Percentiles rank a stretch among this genome's conserved stretches.
These are phyloP conservation scores for Myriosclerotinia duriaeana DNA, from an alignment of 2,329 filamentous ascomycete species.

Conservation along the genomic window DNA sequence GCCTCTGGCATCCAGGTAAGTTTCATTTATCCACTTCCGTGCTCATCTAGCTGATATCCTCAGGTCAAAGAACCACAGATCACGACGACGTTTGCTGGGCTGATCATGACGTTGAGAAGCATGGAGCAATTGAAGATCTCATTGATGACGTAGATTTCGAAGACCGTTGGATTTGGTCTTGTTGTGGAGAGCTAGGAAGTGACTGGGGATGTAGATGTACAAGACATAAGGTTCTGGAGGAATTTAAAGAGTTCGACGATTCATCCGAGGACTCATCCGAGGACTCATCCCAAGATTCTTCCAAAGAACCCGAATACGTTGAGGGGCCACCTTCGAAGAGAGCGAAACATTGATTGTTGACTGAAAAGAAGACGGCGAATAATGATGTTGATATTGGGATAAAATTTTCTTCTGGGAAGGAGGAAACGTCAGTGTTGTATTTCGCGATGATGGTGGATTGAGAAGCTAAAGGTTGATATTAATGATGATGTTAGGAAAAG, in stretches of 20 bases:
- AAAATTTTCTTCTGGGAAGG: no score
- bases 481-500: not conserved
- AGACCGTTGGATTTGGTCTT: constrained; percentile 13
- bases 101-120: not conserved
- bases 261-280: no score
- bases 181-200: constrained; percentile 5
- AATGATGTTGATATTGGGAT: no score
- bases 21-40: no score
- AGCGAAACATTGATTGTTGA: not conserved
- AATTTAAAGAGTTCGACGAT: not conserved
- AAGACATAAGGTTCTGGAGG: not conserved
- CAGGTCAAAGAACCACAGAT: not conserved
- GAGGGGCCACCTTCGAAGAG: not conserved
- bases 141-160: not conserved
- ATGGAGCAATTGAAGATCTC: not conserved
- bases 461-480: no score
- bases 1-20: constrained; percentile 2
- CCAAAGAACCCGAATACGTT: not conserved
- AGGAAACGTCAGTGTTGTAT: no score
- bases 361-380: no score
- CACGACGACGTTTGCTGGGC: not conserved
- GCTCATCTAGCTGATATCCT: not conserved
- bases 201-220: constrained; percentile 3
- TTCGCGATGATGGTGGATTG: no score
- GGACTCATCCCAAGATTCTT: not conserved